Conservation (phyloP, 306 rosid genomes). For the Luffa aegyptiaca region DNA sequence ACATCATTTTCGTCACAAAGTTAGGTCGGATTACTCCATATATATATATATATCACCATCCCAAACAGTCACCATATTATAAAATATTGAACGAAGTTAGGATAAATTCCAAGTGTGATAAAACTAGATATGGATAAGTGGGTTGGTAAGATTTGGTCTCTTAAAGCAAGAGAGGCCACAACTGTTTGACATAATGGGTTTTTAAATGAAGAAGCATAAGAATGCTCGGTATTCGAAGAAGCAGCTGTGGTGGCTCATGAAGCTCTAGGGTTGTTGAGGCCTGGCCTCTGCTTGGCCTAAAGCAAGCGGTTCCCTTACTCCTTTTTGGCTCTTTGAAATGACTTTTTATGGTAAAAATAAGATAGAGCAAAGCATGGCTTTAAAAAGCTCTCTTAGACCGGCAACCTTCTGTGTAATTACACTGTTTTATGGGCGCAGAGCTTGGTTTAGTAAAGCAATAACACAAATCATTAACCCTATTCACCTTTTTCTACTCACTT, state of each 20-base stretch:
- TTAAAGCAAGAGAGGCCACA: not conserved
- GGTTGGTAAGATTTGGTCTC: slow-evolving; percentile 3
- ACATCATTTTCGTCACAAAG: not conserved
- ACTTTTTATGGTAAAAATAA: slow-evolving; percentile 1
- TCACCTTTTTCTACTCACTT: slow-evolving; percentile 30
- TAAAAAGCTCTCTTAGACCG: slow-evolving; percentile 12
- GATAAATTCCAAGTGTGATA: not conserved
- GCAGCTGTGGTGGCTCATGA: not conserved
- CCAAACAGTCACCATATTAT: not conserved
- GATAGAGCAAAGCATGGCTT: slow-evolving; percentile 16
- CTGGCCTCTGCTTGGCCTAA: not conserved
- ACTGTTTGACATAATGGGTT: not conserved
- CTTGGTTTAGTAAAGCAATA: slow-evolving; percentile 41
- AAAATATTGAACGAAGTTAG: not conserved
- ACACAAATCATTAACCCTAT: slow-evolving; percentile 42
- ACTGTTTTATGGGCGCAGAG: slow-evolving; percentile 29
- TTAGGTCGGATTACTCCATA: not conserved
- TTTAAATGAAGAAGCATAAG: not conserved
- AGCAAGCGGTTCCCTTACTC: not conserved
- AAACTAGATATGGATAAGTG: not conserved
- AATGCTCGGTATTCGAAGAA: not conserved
- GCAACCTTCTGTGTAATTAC: slow-evolving; percentile 35
- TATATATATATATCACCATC: not conserved
- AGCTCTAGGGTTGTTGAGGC: not conserved
- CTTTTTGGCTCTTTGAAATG: not conserved